These are phyloP conservation scores for Lentinula guzmanii DNA, from an alignment of 768 basidiomycete genomes.

Conservation along the genomic window DNA sequence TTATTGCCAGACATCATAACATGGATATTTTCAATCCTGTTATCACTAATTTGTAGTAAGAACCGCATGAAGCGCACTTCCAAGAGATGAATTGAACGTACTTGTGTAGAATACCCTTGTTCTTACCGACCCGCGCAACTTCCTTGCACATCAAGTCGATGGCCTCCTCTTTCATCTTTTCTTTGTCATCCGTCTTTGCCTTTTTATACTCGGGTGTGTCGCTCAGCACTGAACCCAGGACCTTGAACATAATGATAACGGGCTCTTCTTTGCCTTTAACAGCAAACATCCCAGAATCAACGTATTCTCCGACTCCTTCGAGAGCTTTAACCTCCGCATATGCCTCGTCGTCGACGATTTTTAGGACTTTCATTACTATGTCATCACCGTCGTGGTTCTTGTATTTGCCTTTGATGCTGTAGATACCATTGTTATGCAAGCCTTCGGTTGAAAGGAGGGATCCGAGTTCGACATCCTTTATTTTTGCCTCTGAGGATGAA, in stretches of 20 bases:
- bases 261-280: background rate
- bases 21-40: background rate
- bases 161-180: background rate
- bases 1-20: background rate
- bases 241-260: background rate
- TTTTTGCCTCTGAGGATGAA: background rate
- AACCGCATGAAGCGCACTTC: background rate
- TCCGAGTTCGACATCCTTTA: background rate
- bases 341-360: background rate
- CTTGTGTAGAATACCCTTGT: background rate
- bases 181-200: background rate
- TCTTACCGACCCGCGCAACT: background rate
- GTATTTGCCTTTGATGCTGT: background rate
- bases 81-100: background rate
- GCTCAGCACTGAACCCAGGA: background rate
- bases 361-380: background rate
- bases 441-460: background rate
- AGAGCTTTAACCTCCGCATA: background rate
- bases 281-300: background rate
- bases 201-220: background rate
- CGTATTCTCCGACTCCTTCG: background rate
- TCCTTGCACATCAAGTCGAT: background rate
- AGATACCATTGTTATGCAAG: background rate
- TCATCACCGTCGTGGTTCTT: background rate
- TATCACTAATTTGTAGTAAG: background rate